phyloP scores from a whole-genome alignment of 2,329 filamentous ascomycete genomes.

The Trichophyton benhamiae region DNA sequence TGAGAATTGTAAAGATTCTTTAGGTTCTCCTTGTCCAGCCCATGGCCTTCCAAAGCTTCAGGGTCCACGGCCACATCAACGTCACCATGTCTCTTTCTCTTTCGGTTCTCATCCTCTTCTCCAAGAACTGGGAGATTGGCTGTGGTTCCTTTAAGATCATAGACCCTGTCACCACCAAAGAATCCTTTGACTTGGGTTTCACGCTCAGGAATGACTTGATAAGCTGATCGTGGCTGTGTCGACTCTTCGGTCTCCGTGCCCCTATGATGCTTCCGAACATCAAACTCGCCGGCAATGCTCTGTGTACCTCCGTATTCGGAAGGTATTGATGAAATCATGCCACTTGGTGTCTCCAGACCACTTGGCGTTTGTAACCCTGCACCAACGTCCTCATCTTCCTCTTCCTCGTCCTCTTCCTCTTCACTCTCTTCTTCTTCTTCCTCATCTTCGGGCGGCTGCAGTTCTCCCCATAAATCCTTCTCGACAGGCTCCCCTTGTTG shows the following conservation, averaged over 20 bases:
- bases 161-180: slow-evolving; percentile 88
- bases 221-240: slow-evolving; percentile 61
- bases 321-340: slow-evolving; percentile 66
- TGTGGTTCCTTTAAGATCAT: slow-evolving; percentile 61
- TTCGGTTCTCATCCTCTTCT: slow-evolving; percentile 61
- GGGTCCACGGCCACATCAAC: slow-evolving; percentile 85
- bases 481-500: slow-evolving; percentile 70
- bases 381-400: slow-evolving; percentile 50
- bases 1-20: slow-evolving; percentile 65
- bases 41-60: slow-evolving; percentile 56
- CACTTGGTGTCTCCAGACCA: slow-evolving; percentile 68
- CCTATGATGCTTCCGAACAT: slow-evolving; percentile 72
- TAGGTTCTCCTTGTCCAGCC: slow-evolving; percentile 70
- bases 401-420: slow-evolving; percentile 58
- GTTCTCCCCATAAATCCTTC: slow-evolving; percentile 78
- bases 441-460: slow-evolving; percentile 68
- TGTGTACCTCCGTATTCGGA: slow-evolving; percentile 66
- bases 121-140: slow-evolving; percentile 61
- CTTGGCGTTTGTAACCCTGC: slow-evolving; percentile 60
- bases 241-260: slow-evolving; percentile 83
- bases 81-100: slow-evolving; percentile 92
- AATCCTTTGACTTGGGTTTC: slow-evolving; percentile 79
- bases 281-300: slow-evolving; percentile 73
- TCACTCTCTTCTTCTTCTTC: slow-evolving; percentile 52
- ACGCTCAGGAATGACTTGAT: slow-evolving; percentile 80